Evolutionary conservation across 257 asterid genomes (phyloP), one percentile per base, ranked within the genome.

Genomic region (Nyctanthes arbortristis): DNA sequence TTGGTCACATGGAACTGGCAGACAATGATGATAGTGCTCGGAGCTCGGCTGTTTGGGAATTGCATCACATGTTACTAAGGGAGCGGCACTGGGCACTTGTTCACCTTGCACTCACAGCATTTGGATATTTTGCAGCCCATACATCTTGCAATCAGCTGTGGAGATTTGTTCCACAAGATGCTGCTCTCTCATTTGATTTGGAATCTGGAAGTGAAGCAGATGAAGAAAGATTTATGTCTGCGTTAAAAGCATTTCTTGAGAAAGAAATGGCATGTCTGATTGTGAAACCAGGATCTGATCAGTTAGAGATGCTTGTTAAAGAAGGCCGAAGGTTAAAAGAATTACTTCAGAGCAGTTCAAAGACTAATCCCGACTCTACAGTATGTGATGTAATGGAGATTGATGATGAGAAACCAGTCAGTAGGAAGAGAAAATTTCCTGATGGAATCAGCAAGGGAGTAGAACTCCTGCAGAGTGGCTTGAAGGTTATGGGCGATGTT

Each of bases 1-100:
- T 94, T 25, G 91, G 95, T 61, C 87, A 89, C 40, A 59, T 86
- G 67, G 78, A 87, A 49, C 67, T 89, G 61, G 63, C 76, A 33
- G 96, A 89, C 56, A 74, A 74, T 33, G 92, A 83, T 54, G 89
- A 91, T 25, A 79, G 74, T 62, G 78, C 88, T 61, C 76, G 68
- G 57, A 89, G 77, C 77, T 68, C 78, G 37, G 99, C 96, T 49
- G 82, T 85, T 58, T 87, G 94, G 93, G 95, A 88, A 71, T 78
- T 94, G 35, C 91, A 86, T 68, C 97, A 85, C 63, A 76, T 91
- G 92, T 65, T 94, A 65, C 63, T 94, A 25, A 84, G 81, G 73
- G 99, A 94, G 75, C 82, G 82, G 12, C 99, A 94, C 18, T 94
- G 99, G 99, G 97, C 97, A 12, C 82, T 91, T 39, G 82, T 75